These are phyloP conservation scores for Mercurialis annua DNA, from an alignment of 345 rosid species.

Conservation along the genomic window DNA sequence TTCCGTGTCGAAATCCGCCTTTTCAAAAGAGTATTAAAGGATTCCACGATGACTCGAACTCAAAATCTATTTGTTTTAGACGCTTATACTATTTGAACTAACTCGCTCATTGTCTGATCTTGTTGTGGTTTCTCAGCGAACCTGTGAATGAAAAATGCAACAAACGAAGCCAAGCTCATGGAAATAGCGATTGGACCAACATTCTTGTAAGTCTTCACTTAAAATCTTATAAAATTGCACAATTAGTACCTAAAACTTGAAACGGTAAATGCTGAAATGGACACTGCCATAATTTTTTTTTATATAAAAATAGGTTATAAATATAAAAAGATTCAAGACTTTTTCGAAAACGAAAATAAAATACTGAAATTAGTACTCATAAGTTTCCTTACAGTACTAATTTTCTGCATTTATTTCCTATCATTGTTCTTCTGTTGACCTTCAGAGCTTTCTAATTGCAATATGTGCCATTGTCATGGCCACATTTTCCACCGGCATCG, in stretches of 20 bases:
- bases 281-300: neutral
- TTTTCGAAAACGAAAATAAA: no score
- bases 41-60: no score
- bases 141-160: conserved; percentile 58
- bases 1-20: no score
- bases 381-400: neutral
- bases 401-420: neutral
- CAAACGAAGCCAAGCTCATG: conserved; percentile 34
- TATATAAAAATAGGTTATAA: no score
- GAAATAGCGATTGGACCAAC: conserved; percentile 60
- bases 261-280: no score
- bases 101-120: neutral
- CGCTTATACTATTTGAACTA: no score
- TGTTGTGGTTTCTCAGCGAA: conserved; percentile 50
- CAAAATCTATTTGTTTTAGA: no score
- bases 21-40: no score
- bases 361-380: neutral
- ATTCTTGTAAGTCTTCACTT: conserved; percentile 48
- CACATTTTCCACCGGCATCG: conserved; percentile 90
- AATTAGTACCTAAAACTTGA: neutral
- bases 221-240: neutral
- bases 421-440: conserved; percentile 1
- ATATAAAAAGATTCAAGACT: no score
- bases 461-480: conserved; percentile 81
- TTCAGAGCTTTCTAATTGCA: conserved; percentile 77